Percentiles rank a stretch among this genome's conserved stretches.
phyloP scores from a whole-genome alignment of 2,329 filamentous ascomycete species.

The Capronia coronata region DNA sequence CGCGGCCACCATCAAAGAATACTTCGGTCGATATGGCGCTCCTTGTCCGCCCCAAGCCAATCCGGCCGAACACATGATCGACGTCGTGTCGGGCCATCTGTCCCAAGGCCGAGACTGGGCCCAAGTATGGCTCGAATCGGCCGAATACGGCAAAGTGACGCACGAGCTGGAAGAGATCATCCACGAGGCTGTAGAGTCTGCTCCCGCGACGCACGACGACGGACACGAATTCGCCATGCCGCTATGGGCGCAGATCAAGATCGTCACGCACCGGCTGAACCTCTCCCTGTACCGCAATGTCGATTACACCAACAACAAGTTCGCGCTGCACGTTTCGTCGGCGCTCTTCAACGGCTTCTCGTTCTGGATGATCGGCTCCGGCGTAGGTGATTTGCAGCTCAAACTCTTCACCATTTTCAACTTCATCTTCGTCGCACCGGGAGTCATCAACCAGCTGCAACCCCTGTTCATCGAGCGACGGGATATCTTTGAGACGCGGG shows the following conservation, averaged over 20 bases:
- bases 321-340: constrained; percentile 49
- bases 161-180: constrained; percentile 61
- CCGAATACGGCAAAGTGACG: constrained; percentile 51
- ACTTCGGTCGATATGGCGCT: constrained; percentile 59
- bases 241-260: constrained; percentile 54
- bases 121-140: constrained; percentile 61
- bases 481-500: constrained; percentile 59
- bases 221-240: constrained; percentile 61
- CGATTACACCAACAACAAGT: constrained; percentile 61
- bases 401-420: constrained; percentile 65
- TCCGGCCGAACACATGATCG: constrained; percentile 45
- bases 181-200: constrained; percentile 36
- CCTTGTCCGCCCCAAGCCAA: constrained; percentile 57
- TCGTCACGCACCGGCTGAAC: constrained; percentile 63
- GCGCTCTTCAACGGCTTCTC: constrained; percentile 48
- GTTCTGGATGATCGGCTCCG: constrained; percentile 62
- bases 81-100: constrained; percentile 42
- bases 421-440: constrained; percentile 50
- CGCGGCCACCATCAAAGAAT: constrained; percentile 56
- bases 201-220: constrained; percentile 38
- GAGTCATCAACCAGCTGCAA: constrained; percentile 47
- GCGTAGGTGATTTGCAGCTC: constrained; percentile 61
- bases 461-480: constrained; percentile 64
- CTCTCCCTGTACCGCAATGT: constrained; percentile 59
- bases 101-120: constrained; percentile 59